phyloP scores from a whole-genome alignment of 192 early-diverging fungal genomes.

The Kickxella alabastrina region DNA sequence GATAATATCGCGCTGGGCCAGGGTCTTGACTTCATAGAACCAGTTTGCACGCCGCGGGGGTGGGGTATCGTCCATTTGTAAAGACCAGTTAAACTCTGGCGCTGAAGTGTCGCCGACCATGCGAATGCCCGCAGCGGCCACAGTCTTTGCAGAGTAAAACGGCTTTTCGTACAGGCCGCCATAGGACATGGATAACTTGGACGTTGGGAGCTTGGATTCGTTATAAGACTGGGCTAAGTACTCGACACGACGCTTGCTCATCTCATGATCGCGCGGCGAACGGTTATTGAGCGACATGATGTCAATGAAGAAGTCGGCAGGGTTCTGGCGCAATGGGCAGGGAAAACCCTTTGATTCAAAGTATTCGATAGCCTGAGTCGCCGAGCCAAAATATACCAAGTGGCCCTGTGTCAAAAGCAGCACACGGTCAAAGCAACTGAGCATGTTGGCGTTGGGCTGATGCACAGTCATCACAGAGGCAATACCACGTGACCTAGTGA shows the following conservation, averaged over 20 bases:
- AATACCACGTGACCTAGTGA: slow-evolving; percentile 73
- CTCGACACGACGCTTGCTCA: slow-evolving; percentile 35
- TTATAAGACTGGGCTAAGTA: slow-evolving; percentile 28
- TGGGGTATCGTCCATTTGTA: slow-evolving; percentile 3
- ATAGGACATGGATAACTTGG: slow-evolving; percentile 39
- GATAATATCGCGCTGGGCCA: slow-evolving; percentile 41
- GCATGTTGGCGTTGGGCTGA: slow-evolving; percentile 91
- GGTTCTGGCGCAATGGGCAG: slow-evolving; percentile 86
- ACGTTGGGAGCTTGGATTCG: slow-evolving; percentile 20
- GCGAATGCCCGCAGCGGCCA: slow-evolving; percentile 12
- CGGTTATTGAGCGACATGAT: slow-evolving; percentile 51
- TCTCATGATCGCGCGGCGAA: slow-evolving; percentile 40
- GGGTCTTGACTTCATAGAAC: slow-evolving; percentile 36
- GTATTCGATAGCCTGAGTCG: slow-evolving; percentile 58
- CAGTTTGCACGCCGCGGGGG: slow-evolving; percentile 34
- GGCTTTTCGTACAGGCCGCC: slow-evolving; percentile 42
- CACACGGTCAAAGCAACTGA: slow-evolving; percentile 84
- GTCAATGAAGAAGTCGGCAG: slow-evolving; percentile 75
- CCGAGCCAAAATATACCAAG: slow-evolving; percentile 79
- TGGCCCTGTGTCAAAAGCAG: slow-evolving; percentile 79
- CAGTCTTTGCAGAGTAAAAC: slow-evolving; percentile 16
- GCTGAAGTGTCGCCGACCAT: background rate
- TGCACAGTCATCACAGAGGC: slow-evolving; percentile 92
- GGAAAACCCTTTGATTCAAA: slow-evolving; percentile 73
- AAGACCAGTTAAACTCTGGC: slow-evolving; percentile 6